Percentiles rank a stretch among this genome's conserved stretches.
Evolutionary conservation across 495 filamentous ascomycete species (phyloP).

Genomic region (Mycothermus thermophilus): DNA sequence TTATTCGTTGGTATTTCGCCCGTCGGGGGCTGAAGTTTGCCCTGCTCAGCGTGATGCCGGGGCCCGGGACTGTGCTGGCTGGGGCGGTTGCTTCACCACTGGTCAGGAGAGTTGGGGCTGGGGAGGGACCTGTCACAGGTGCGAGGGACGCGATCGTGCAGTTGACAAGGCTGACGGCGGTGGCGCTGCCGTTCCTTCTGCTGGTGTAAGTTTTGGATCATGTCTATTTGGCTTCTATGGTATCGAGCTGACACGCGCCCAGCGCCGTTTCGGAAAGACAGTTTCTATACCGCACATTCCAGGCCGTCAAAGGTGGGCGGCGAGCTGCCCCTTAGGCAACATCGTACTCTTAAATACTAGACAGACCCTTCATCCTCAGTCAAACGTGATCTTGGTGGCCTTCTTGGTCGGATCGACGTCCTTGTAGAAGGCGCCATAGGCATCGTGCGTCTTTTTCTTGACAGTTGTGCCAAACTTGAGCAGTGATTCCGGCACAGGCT

Average conservation of each 20-base stretch:
- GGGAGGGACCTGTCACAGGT: conserved; percentile 7
- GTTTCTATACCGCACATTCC: conserved; percentile 41
- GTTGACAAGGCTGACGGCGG: conserved; percentile 35
- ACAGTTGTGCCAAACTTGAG: conserved; percentile 95
- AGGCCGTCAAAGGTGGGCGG: conserved; percentile 21
- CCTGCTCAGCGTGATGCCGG: conserved; percentile 17
- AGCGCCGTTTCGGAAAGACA: conserved; percentile 47
- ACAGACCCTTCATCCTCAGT: too few relatives aligned
- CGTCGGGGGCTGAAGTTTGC: conserved; percentile 21
- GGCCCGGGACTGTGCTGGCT: conserved; percentile 8
- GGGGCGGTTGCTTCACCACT: conserved; percentile 12
- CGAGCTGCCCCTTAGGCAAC: too few relatives aligned
- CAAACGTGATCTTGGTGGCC: conserved; percentile 87
- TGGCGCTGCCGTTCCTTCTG: conserved; percentile 40
- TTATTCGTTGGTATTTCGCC: conserved; percentile 52
- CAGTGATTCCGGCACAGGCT: conserved; percentile 74
- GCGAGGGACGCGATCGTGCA: conserved; percentile 27
- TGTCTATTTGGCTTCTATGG: conserved; percentile 5
- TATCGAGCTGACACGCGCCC: conserved; percentile 9
- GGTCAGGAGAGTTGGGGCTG: conserved; percentile 14
- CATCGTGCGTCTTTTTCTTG: conserved; percentile 91
- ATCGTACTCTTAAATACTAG: too few relatives aligned
- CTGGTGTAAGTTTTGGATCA: conserved; percentile 45
- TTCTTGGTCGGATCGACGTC: conserved; percentile 63
- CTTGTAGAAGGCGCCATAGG: conserved; percentile 88